Conservation (phyloP, 1,284 basidiomycete species). For the Puccinia hordei region DNA sequence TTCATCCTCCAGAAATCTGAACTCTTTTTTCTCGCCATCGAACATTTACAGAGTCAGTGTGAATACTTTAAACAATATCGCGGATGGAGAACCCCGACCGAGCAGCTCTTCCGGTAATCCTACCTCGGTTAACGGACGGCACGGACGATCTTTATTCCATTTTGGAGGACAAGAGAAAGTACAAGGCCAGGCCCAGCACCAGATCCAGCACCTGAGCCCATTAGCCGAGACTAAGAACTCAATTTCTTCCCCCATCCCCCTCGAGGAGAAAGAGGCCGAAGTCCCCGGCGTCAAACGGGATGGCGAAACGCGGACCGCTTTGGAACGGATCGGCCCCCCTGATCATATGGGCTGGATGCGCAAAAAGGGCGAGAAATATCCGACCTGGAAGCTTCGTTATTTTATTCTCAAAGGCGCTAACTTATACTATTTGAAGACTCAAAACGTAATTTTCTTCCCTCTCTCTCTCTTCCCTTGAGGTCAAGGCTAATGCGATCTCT, state of each 20-base stretch:
- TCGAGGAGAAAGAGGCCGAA: conserved; percentile 64
- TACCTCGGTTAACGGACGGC: neutral
- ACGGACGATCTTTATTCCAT: conserved; percentile 8
- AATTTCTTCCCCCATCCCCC: conserved; percentile 50
- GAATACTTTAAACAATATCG: neutral
- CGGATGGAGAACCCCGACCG: conserved; percentile 1
- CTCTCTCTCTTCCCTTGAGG: conserved; percentile 39
- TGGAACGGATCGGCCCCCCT: conserved; percentile 82
- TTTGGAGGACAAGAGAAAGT: conserved; percentile 43
- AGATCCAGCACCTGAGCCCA: conserved; percentile 50
- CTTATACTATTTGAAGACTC: conserved; percentile 79
- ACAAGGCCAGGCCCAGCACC: conserved; percentile 57
- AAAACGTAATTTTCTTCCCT: conserved; percentile 63
- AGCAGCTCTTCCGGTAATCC: neutral
- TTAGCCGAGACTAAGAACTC: conserved; percentile 52
- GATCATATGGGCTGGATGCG: conserved; percentile 91
- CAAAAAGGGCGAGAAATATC: conserved; percentile 92
- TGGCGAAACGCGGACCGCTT: conserved; percentile 61
- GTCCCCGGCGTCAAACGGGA: conserved; percentile 59
- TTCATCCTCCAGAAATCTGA: neutral
- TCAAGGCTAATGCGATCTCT: conserved; percentile 53
- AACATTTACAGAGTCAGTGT: neutral
- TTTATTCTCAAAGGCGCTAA: conserved; percentile 92
- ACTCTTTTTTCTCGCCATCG: neutral
- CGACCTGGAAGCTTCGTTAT: conserved; percentile 88